phyloP scores from a whole-genome alignment of 2,329 filamentous ascomycete species.

The Ceratocystis eucalypticola region DNA sequence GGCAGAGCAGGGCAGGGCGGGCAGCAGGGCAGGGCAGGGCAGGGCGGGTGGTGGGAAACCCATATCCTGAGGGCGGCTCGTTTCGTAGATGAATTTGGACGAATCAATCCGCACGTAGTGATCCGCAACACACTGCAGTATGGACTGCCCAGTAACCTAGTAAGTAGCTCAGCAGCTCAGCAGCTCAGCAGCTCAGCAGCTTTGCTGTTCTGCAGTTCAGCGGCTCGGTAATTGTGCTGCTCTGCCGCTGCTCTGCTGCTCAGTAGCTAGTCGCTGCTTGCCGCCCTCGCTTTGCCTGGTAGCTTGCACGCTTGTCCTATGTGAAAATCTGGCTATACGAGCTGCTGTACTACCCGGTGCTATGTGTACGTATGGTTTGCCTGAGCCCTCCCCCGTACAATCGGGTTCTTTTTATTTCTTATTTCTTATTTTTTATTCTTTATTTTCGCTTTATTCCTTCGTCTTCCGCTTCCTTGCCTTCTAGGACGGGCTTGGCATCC shows the following conservation, averaged over 20 bases:
- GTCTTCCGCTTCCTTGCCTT: not conserved
- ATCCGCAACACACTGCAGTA: not conserved
- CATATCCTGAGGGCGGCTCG: not conserved
- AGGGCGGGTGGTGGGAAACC: no score
- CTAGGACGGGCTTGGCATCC: not conserved
- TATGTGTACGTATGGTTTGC: not conserved
- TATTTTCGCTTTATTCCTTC: no score
- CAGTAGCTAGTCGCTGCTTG: not conserved
- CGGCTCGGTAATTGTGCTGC: no score
- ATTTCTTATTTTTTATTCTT: no score
- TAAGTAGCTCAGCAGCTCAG: no score
- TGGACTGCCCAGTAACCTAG: not conserved
- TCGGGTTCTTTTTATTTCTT: not conserved
- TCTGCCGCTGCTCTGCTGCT: no score
- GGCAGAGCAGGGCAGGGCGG: no score
- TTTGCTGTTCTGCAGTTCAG: no score
- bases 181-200: no score
- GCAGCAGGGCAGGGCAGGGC: no score
- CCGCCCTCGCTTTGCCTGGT: not conserved
- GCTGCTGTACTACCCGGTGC: not conserved
- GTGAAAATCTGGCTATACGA: slow-evolving; percentile 9
- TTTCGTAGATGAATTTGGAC: not conserved
- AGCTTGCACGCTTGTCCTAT: slow-evolving; percentile 1
- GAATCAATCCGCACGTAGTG: not conserved
- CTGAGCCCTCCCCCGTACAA: not conserved